Evolutionary conservation across 108 stramenopile species (phyloP), one percentile per base, ranked within the genome.

Genomic region (Nitzschia sp.): DNA sequence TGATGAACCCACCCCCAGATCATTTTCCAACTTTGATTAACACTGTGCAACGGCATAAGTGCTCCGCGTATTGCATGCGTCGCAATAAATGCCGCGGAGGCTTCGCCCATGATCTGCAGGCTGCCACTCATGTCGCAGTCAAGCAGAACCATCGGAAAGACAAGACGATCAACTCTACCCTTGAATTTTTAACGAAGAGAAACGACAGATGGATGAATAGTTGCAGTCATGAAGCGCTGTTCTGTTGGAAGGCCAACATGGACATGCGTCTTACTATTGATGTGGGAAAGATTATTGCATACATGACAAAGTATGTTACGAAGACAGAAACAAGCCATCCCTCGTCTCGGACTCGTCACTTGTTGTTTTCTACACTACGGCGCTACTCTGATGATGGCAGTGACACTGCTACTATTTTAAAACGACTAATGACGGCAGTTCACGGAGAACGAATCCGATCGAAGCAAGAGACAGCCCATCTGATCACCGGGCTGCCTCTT

Each of bases 41-140:
- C 23, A 6, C 13, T n/a, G 50, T 52, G 4, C 50, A 52, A 52
- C 50, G 50, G n/a, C 50, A 52, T 17, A 52, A 52, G 50, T n/a
- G n/a, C n/a, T 23, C 50, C 6, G n/a, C 50, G 6, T 8, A n/a
- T 52, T 52, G n/a, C 23, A 6, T 8, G 4, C 13, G 38, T 41
- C 38, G 38, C 38, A 41, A 41, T 6, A 6, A 6, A 9, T 41
- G 38, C 13, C 38, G 38, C 38, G 38, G 38, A 6, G 13, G 13
- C 13, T 41, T 9, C 13, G 9, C 38, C 6, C 38, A 41, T 13
- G 9, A 6, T 41, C 38, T 41, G 6, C 13, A 13, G 6, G 38
- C 6, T 6, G 13, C 38, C 38, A 9, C 38, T 6, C 6, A 9
- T 13, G 13, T 41, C 13, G 6, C 38, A 9, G 38, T 41, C 38